phyloP scores from a whole-genome alignment of 108 stramenopile species.

The Skeletonema potamos region DNA sequence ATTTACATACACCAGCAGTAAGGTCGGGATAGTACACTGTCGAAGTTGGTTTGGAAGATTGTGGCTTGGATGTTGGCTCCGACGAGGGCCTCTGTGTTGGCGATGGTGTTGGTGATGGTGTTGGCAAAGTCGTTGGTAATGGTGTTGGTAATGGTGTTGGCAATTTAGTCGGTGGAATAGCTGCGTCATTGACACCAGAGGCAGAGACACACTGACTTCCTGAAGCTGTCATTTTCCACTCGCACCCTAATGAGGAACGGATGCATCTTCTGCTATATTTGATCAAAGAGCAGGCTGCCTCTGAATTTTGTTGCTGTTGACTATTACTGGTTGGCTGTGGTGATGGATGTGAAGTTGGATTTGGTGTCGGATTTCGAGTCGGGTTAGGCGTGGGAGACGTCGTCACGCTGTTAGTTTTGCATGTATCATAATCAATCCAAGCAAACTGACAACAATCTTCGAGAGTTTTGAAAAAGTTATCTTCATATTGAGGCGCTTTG shows the following conservation, averaged over 20 bases:
- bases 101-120: neutral
- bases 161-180: neutral
- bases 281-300: neutral
- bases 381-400: neutral
- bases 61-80: neutral
- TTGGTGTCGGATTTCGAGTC: neutral
- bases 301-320: neutral
- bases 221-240: neutral
- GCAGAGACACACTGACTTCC: neutral
- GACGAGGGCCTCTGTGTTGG: neutral
- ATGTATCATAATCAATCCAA: conserved; percentile 19
- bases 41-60: neutral
- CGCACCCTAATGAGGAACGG: neutral
- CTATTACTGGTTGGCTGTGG: neutral
- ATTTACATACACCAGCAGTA: conserved; percentile 25
- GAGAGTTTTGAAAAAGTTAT: conserved; percentile 18
- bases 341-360: neutral
- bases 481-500: neutral
- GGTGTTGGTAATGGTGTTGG: neutral
- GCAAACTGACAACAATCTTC: conserved; percentile 29
- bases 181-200: neutral
- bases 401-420: conserved; percentile 17
- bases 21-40: conserved; percentile 17
- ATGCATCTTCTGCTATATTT: neutral
- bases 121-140: neutral